These are phyloP conservation scores for Alternaria triticina DNA, from an alignment of 2,329 filamentous ascomycete species.

Conservation along the genomic window DNA sequence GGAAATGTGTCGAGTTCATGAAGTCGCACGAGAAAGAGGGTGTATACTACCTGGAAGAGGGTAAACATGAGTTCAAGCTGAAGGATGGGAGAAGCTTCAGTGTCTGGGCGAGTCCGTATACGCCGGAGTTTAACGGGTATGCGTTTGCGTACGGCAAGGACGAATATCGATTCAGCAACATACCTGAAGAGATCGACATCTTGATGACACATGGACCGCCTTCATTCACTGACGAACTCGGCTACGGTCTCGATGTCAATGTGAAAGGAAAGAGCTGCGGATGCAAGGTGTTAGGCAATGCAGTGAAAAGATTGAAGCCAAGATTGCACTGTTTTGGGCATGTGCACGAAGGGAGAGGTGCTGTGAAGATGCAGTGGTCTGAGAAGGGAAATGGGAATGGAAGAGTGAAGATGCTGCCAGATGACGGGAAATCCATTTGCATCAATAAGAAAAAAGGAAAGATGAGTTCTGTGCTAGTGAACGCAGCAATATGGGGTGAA, in stretches of 20 bases:
- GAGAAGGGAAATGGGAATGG: not conserved
- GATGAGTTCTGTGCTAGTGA: not conserved
- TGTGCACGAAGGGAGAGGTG: not conserved
- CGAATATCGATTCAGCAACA: not conserved
- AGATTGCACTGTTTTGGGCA: not conserved
- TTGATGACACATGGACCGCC: not conserved
- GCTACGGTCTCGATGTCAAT: not conserved
- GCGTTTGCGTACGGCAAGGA: not conserved
- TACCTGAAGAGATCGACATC: not conserved
- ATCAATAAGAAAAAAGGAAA: not conserved
- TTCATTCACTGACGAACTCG: not conserved
- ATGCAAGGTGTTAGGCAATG: not conserved
- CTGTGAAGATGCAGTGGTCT: not conserved
- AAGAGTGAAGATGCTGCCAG: not conserved
- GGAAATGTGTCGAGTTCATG: not conserved
- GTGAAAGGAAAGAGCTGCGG: not conserved
- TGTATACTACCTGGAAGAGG: not conserved
- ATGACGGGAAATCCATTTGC: not conserved
- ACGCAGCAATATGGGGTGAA: not conserved
- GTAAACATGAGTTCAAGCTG: not conserved
- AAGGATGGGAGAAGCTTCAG: not conserved
- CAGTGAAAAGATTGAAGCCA: not conserved
- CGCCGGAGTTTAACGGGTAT: not conserved
- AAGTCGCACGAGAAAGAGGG: not conserved
- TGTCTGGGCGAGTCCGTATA: not conserved